A percentile compares a stretch with the other conserved stretches of the same genome.
Evolutionary conservation across 2,329 filamentous ascomycete genomes (phyloP).

Genomic region (Emergomyces orientalis): DNA sequence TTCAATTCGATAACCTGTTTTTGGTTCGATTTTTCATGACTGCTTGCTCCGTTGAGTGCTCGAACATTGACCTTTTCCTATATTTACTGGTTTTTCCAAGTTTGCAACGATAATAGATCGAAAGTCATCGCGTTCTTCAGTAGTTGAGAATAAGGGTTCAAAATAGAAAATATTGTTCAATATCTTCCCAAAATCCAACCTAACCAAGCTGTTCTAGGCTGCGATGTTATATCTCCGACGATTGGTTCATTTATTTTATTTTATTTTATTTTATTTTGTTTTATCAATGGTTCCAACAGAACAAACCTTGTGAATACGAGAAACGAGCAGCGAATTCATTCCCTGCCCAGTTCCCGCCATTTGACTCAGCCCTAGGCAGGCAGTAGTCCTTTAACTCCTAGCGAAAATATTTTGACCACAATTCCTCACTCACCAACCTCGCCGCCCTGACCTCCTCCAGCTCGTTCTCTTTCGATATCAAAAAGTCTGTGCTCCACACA

Average conservation of each 20-base stretch:
- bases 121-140: neutral
- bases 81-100: too few species aligned
- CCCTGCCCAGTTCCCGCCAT: neutral
- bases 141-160: neutral
- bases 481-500: neutral
- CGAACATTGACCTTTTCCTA: too few species aligned
- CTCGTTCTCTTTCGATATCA: neutral
- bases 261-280: neutral
- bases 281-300: neutral
- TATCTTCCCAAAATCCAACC: neutral
- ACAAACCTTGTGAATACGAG: neutral
- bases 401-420: neutral
- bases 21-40: neutral
- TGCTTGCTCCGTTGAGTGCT: too few species aligned
- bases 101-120: neutral
- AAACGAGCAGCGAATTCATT: neutral
- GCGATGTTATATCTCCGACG: neutral
- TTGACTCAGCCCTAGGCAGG: constrained; percentile 3
- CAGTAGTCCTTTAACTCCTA: neutral
- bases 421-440: neutral
- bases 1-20: neutral
- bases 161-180: neutral
- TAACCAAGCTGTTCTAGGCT: neutral
- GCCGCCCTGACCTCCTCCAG: neutral
- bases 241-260: neutral